Evolutionary conservation across 2,329 filamentous ascomycete species (phyloP), one percentile per base, ranked within the genome.

Genomic region (Trichoderma sp.): DNA sequence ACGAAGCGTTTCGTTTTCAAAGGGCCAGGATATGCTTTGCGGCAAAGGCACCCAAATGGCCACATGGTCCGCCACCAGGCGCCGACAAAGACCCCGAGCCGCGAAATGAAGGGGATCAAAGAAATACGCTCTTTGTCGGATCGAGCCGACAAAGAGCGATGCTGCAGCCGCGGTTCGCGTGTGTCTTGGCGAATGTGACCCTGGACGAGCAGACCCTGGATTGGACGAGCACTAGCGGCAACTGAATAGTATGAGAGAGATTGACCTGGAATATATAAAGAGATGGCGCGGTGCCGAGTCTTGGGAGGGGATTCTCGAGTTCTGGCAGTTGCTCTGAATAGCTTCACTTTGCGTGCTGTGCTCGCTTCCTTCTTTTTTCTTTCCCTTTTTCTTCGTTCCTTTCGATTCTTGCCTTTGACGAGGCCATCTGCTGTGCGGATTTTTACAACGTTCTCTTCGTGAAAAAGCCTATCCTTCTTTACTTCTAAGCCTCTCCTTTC

Each of bases 341-440:
- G 72, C 73, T 65, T 74, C 73, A 71, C 47, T 70, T 68, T 72
- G 64, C 67, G 70, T 72, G 70, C 70, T 13, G 70, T 68, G 70
- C 58, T 66, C 64, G 65, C 65, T 68, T 59, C 65, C 39, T 61
- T 68, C 66, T 32, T 59, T 72, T 61, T 65, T 39, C 70, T 61
- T 59, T 28, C 32, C 17, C 53, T 70, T 68, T 69, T 59, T 50
- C 39, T 70, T 72, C 53, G 4, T 63, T 65, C 50, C 23, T 69
- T 71, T 70, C 68, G 15, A 61, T 73, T 74, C 70, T 50, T 63
- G 30, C 71, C 72, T 73, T 74, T 74, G 71, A 74, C 59, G 13
- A 73, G 71, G 73, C 30, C 34, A 63, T 73, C 72, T 74, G 73
- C 73, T 74, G 73, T 72, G 71, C 73, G 66, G 73, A 71, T 61